Percentiles rank a stretch among this genome's conserved stretches.
phyloP scores from a whole-genome alignment of 306 rosid genomes.

The Fragaria ananassa region DNA sequence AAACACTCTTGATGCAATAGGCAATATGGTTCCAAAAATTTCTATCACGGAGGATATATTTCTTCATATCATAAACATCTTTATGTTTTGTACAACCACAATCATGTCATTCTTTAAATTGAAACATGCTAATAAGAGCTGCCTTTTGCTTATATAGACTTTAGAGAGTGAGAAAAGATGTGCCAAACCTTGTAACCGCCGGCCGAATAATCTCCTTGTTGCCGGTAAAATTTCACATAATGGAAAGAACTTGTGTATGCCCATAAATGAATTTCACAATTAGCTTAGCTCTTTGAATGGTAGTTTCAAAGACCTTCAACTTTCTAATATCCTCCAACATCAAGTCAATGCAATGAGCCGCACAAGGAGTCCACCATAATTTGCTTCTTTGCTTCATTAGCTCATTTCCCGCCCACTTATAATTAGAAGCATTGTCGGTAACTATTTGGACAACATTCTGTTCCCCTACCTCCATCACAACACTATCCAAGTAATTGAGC shows the following conservation, averaged over 20 bases:
- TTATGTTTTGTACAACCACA: neutral
- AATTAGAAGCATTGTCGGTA: too few relatives aligned
- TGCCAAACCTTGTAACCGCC: neutral
- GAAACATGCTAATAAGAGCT: neutral
- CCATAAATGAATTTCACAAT: too few relatives aligned
- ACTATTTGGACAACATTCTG: too few relatives aligned
- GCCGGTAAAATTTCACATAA: neutral
- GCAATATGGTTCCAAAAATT: neutral
- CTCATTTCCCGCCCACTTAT: too few relatives aligned
- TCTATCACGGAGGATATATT: neutral
- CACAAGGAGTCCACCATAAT: too few relatives aligned
- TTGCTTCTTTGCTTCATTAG: too few relatives aligned
- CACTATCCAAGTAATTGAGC: too few relatives aligned
- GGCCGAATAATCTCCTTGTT: neutral
- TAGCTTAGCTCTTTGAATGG: too few relatives aligned
- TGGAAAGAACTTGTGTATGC: neutral
- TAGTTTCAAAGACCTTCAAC: too few relatives aligned
- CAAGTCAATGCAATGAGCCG: too few relatives aligned
- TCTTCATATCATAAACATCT: neutral
- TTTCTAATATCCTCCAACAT: too few relatives aligned
- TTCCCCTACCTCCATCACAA: too few relatives aligned
- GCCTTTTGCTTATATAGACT: neutral
- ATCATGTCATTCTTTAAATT: neutral
- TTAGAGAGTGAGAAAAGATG: neutral
- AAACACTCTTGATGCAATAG: neutral